Base-by-base conservation (phyloP, 2,329 filamentous ascomycete species). In the Tolypocladium tropicale region DNA sequence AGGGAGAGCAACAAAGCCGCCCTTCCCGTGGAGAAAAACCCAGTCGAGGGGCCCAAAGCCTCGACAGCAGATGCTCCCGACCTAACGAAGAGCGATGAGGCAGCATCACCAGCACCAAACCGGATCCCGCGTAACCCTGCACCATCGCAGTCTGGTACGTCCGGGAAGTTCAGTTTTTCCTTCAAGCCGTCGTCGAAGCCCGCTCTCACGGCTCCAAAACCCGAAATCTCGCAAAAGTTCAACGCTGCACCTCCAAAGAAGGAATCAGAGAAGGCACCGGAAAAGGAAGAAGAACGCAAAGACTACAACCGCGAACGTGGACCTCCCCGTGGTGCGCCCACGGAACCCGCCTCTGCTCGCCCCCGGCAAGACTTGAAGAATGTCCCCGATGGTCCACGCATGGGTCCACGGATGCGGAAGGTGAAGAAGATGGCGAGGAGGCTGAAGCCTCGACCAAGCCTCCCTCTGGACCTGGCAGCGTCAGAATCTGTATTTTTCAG, bases 401-500 rank as follows among this genome's bases (percentile, higher is more conserved):
- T 64, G 32, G 63, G 60, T n/a, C 67, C 84, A 58, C 74, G 81
- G 62, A 83, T 81, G 62, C 76, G 88, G 55, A 79, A 79, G 67
- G 80, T 87, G 37, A 87, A 82, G 67, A 86, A 82, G 71, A 83
- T 83, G 3, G 79, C 88, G 70, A 89, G 80, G 67, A 83, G 87
- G 33, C 74, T 83, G 14, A 94, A 91, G 66, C 77, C 84, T 51
- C 84, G 85, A 54, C 90, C 90, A 2, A 81, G 77, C 6, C 74
- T 97, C 1, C 74, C 86, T 0, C 74, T 84, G 28, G 89, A 96
- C 34, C 82, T 93, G 63, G 83, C 84, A 12, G 76, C 79, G 6
- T 95, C 92, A 0, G 88, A 93, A 50, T 96, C 92, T 0, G 91
- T 97, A 4, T 97, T 95, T 71, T 96, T 88, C 73, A 82, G 93